Percentiles rank a stretch among this genome's conserved stretches.
Evolutionary conservation across 75 land plant species (phyloP).

Genomic region (Cryptomeria japonica): DNA sequence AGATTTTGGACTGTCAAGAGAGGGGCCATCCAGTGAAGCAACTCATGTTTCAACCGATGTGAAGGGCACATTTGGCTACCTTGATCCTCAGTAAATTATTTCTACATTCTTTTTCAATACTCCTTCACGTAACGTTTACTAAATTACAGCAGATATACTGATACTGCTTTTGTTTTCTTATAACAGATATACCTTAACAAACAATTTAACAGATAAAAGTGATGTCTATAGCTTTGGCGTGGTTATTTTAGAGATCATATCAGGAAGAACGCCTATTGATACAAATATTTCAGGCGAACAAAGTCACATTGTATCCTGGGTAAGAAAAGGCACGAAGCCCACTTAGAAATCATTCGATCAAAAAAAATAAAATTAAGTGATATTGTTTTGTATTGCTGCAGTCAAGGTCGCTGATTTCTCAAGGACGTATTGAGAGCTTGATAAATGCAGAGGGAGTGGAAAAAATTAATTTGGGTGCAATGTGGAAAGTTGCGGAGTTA

Average conservation of each 20-base stretch:
- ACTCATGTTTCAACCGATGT: conserved; percentile 37
- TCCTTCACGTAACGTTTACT: not conserved
- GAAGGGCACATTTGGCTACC: conserved; percentile 47
- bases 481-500: conserved; percentile 2
- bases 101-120: not conserved
- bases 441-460: not conserved
- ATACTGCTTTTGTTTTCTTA: not conserved
- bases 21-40: conserved; percentile 13
- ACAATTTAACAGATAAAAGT: not conserved
- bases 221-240: conserved; percentile 13
- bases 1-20: conserved; percentile 38
- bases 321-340: not conserved
- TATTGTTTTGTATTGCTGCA: not conserved
- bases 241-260: conserved; percentile 12
- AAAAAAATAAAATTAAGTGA: not conserved
- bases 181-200: not conserved
- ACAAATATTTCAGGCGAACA: not conserved
- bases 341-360: not conserved
- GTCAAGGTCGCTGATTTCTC: not conserved
- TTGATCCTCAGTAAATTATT: conserved; percentile 35
- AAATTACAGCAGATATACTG: not conserved
- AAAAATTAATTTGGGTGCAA: not conserved
- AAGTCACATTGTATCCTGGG: not conserved
- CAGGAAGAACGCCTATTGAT: not conserved
- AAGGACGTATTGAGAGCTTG: not conserved